phyloP scores from a whole-genome alignment of 192 early-diverging fungal genomes.

The Borealophlyctis nickersoniae region DNA sequence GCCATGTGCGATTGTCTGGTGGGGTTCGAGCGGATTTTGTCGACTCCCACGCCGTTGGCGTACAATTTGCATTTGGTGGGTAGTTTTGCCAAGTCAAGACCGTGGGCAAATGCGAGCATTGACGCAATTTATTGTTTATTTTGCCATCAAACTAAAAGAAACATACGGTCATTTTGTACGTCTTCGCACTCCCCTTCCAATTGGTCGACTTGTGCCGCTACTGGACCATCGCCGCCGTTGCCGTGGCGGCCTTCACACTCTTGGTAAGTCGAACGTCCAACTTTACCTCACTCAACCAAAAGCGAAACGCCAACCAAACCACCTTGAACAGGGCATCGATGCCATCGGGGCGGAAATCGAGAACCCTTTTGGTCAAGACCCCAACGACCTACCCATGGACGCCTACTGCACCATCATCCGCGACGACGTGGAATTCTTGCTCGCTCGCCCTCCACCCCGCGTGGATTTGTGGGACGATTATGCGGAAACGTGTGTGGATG shows the following conservation, averaged over 20 bases:
- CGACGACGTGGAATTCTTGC: no score
- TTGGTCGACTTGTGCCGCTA: conserved; percentile 51
- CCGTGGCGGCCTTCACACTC: conserved; percentile 57
- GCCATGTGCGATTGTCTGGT: conserved; percentile 36
- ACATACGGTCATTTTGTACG: conserved; percentile 50
- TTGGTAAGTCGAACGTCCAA: background rate
- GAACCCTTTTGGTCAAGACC: conserved; percentile 75
- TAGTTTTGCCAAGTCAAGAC: background rate
- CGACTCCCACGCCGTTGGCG: conserved; percentile 83
- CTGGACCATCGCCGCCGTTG: conserved; percentile 64
- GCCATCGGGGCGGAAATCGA: conserved; percentile 86
- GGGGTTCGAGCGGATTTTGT: conserved; percentile 77
- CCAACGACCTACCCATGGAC: background rate
- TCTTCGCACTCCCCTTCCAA: conserved; percentile 80
- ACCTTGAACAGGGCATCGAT: conserved; percentile 64
- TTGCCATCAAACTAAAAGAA: conserved; percentile 2
- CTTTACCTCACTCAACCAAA: conserved; percentile 24
- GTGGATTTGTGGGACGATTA: no score
- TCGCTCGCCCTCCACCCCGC: no score
- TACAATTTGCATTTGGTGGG: conserved; percentile 78
- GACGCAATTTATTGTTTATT: no score
- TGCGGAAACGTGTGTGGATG: no score
- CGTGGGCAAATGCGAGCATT: background rate
- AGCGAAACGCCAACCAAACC: conserved; percentile 1
- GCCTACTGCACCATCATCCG: no score